Percentiles rank a stretch among this genome's conserved stretches.
Conservation (phyloP, 768 basidiomycete genomes). For the Piloderma croceum region DNA sequence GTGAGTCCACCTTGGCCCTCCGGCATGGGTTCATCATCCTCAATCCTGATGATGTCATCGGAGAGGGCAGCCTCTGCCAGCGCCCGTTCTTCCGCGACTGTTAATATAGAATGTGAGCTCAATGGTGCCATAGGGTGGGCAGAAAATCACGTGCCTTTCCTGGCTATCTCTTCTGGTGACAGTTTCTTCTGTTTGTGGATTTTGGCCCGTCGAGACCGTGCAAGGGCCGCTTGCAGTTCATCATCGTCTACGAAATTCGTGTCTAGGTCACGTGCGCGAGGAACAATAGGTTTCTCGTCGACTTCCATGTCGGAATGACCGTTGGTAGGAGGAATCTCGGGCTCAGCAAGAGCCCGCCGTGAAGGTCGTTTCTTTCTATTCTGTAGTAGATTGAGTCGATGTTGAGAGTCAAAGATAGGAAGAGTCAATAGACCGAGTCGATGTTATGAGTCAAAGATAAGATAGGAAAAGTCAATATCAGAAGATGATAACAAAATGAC, state of each 20-base stretch:
- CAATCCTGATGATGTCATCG: constrained; percentile 39
- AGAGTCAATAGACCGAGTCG: no score
- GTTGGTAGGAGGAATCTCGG: constrained; percentile 37
- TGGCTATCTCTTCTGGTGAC: constrained; percentile 77
- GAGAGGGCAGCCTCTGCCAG: constrained; percentile 42
- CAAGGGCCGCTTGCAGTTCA: constrained; percentile 89
- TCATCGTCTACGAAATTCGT: constrained; percentile 96
- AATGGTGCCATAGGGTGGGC: no score
- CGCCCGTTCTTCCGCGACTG: constrained; percentile 62
- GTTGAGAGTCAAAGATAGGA: no score
- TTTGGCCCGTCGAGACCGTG: constrained; percentile 79
- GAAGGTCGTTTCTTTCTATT: constrained; percentile 89
- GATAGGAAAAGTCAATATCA: not conserved
- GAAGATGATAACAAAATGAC: no score
- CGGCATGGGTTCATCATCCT: constrained; percentile 41
- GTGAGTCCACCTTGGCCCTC: constrained; percentile 58
- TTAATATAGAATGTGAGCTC: constrained; percentile 5
- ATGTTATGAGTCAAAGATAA: no score
- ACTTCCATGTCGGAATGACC: constrained; percentile 68
- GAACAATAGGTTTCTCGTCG: constrained; percentile 66
- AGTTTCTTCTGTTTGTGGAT: constrained; percentile 71
- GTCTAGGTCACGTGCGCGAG: constrained; percentile 68
- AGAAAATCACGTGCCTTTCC: constrained; percentile 58
- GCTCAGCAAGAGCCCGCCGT: constrained; percentile 55
- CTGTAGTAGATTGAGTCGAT: no score